A percentile compares a stretch with the other conserved stretches of the same genome.
Conservation (phyloP, 2,329 filamentous ascomycete species). For the Cladosporium austrohemisphaericum region DNA sequence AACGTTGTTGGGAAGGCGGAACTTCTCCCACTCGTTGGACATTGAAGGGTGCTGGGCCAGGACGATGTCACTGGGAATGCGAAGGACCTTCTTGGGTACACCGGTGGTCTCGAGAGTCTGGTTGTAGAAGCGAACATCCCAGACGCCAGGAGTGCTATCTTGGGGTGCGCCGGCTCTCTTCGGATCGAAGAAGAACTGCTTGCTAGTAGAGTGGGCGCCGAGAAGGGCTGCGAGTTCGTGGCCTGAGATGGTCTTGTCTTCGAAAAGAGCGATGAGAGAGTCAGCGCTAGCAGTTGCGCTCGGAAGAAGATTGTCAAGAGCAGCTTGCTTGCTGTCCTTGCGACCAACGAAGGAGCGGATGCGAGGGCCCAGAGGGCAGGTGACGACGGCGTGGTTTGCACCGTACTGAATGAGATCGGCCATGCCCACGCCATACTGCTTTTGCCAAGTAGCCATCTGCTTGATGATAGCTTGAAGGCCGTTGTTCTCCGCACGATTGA, state of each 20-base stretch:
- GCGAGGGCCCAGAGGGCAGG: slow-evolving; percentile 38
- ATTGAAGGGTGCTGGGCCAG: slow-evolving; percentile 35
- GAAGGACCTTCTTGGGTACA: slow-evolving; percentile 33
- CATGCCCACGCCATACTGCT: slow-evolving; percentile 34
- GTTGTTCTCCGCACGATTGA: slow-evolving; percentile 35
- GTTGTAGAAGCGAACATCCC: slow-evolving; percentile 37
- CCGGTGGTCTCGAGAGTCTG: slow-evolving; percentile 28
- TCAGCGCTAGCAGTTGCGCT: slow-evolving; percentile 28
- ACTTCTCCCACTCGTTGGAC: slow-evolving; percentile 29
- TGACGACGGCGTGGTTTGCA: slow-evolving; percentile 37
- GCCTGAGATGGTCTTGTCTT: slow-evolving; percentile 37
- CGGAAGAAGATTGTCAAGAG: slow-evolving; percentile 34
- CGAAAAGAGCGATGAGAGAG: slow-evolving; percentile 31
- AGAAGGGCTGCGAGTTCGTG: slow-evolving; percentile 37
- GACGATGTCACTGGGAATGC: slow-evolving; percentile 36
- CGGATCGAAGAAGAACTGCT: slow-evolving; percentile 36
- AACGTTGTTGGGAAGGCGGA: slow-evolving; percentile 17
- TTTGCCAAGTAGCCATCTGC: slow-evolving; percentile 19
- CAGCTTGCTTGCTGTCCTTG: slow-evolving; percentile 35
- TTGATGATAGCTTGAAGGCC: slow-evolving; percentile 18
- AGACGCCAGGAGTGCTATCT: slow-evolving; percentile 36
- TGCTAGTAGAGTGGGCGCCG: slow-evolving; percentile 37
- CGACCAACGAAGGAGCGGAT: slow-evolving; percentile 37
- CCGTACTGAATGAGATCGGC: slow-evolving; percentile 39
- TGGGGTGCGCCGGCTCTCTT: slow-evolving; percentile 34